Conservation (phyloP, 2,329 filamentous ascomycete genomes). For the Penicillium verrucosum region DNA sequence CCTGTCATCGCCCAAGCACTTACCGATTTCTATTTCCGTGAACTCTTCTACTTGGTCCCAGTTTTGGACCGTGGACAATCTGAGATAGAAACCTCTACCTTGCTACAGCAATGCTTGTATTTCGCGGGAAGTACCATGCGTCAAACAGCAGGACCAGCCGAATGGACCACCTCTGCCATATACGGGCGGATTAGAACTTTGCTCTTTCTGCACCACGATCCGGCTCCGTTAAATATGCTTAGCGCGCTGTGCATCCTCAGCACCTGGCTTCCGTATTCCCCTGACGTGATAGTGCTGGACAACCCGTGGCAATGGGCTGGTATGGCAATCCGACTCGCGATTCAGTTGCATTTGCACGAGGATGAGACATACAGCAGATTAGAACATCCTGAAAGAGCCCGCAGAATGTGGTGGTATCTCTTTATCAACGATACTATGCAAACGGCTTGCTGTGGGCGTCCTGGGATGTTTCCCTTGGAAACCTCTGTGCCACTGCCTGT, state of each 20-base stretch:
- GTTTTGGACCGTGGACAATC: constrained; percentile 3
- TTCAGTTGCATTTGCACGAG: constrained; percentile 10
- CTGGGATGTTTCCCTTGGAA: constrained; percentile 11
- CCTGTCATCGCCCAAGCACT: constrained; percentile 1
- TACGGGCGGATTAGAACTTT: constrained; percentile 10
- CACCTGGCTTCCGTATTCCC: constrained; percentile 7
- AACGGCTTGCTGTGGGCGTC: constrained; percentile 12
- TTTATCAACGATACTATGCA: constrained; percentile 12
- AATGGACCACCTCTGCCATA: constrained; percentile 9
- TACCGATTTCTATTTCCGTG: constrained; percentile 8
- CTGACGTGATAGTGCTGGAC: constrained; percentile 4
- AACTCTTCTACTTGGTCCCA: constrained; percentile 2
- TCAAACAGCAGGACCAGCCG: constrained; percentile 1
- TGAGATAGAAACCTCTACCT: neutral
- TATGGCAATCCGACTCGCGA: constrained; percentile 10
- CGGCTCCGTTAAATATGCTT: constrained; percentile 5
- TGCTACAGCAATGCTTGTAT: constrained; percentile 9
- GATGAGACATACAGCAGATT: constrained; percentile 1
- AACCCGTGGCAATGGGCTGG: constrained; percentile 14
- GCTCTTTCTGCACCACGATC: constrained; percentile 5
- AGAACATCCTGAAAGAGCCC: neutral
- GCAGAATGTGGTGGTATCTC: constrained; percentile 14
- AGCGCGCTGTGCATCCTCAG: constrained; percentile 4
- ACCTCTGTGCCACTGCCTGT: neutral
- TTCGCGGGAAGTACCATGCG: constrained; percentile 13